Conservation (phyloP, 1,284 basidiomycete species). For the Sanghuangporus weigelae region DNA sequence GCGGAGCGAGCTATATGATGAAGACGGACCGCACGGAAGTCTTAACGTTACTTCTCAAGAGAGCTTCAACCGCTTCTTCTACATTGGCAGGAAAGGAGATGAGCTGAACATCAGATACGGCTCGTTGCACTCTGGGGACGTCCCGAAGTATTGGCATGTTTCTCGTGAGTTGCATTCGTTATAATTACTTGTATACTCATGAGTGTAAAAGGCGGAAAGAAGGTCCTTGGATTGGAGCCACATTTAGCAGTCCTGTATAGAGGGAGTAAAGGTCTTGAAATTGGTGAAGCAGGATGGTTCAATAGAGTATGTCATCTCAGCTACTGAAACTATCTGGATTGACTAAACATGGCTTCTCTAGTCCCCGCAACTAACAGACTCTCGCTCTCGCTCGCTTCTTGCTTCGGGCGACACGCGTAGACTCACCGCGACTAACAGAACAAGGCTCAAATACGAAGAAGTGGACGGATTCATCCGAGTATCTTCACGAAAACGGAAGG, state of each 20-base stretch:
- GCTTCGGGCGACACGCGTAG: conserved; percentile 42
- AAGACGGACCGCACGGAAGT: not conserved
- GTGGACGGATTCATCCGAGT: conserved; percentile 63
- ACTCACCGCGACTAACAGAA: conserved; percentile 33
- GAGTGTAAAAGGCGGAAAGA: conserved; percentile 57
- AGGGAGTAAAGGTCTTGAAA: conserved; percentile 53
- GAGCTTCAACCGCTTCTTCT: conserved; percentile 39
- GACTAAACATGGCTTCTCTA: conserved; percentile 25
- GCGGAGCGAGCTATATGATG: not conserved
- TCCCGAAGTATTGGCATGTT: conserved; percentile 62
- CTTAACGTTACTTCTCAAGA: not conserved
- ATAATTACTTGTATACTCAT: conserved; percentile 40
- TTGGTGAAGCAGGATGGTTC: conserved; percentile 30
- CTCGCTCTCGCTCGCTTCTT: conserved; percentile 46
- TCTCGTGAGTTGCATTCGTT: conserved; percentile 39
- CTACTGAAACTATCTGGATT: not conserved
- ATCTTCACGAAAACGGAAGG: conserved; percentile 32
- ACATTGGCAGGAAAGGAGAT: conserved; percentile 68
- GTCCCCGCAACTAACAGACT: conserved; percentile 53
- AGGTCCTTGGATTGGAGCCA: conserved; percentile 53
- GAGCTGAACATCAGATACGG: conserved; percentile 64
- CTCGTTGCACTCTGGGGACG: conserved; percentile 53
- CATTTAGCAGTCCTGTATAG: conserved; percentile 44
- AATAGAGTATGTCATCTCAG: not conserved
- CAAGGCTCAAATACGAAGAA: conserved; percentile 48